A percentile compares a stretch with the other conserved stretches of the same genome.
phyloP scores from a whole-genome alignment of 495 filamentous ascomycete genomes.

The Elaphomyces granulatus region DNA sequence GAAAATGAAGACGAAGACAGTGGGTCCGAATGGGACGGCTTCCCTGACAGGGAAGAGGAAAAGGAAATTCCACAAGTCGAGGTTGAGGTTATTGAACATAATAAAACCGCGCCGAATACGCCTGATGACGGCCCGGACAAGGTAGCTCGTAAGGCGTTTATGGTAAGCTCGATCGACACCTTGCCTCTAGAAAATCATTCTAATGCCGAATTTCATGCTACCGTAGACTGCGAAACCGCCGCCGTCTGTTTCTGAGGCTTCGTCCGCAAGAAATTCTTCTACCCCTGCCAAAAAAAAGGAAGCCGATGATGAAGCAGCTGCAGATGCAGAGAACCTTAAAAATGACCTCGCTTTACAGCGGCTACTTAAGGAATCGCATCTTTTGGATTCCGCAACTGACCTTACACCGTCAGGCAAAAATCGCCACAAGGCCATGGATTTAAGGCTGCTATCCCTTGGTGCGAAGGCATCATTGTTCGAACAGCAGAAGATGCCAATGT shows the following conservation, averaged over 20 bases:
- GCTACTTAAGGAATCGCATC: slow-evolving; percentile 80
- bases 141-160: slow-evolving; percentile 60
- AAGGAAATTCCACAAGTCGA: slow-evolving; percentile 11
- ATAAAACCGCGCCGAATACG: slow-evolving; percentile 28
- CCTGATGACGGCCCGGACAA: slow-evolving; percentile 40
- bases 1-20: slow-evolving; percentile 19
- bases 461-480: slow-evolving; percentile 56
- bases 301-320: slow-evolving; percentile 32
- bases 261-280: slow-evolving; percentile 16
- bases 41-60: slow-evolving; percentile 37
- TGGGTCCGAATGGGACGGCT: slow-evolving; percentile 51
- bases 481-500: slow-evolving; percentile 74
- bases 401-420: slow-evolving; percentile 48
- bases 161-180: slow-evolving; percentile 35
- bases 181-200: too few species aligned
- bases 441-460: slow-evolving; percentile 67
- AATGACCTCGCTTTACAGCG: slow-evolving; percentile 88
- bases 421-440: slow-evolving; percentile 62
- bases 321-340: slow-evolving; percentile 55
- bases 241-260: slow-evolving; percentile 31
- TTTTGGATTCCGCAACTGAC: slow-evolving; percentile 53
- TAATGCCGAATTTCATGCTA: too few species aligned
- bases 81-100: slow-evolving; percentile 57
- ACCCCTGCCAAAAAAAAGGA: slow-evolving; percentile 21
- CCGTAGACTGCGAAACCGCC: slow-evolving; percentile 37